phyloP scores from a whole-genome alignment of 2,329 filamentous ascomycete genomes.

The Sporothrix inflata region DNA sequence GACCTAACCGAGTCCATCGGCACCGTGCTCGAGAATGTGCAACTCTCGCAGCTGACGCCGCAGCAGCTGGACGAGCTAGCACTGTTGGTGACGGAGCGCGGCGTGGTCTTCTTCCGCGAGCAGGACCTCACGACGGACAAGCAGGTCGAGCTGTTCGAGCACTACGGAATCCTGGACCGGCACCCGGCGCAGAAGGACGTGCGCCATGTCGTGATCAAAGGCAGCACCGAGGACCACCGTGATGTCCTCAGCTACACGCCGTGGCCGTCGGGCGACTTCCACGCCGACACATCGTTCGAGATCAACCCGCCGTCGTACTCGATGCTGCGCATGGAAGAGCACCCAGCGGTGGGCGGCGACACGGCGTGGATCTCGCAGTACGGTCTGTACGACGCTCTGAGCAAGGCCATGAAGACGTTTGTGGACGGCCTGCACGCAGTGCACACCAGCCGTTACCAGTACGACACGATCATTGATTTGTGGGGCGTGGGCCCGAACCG shows the following conservation, averaged over 20 bases:
- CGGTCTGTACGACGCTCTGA: constrained; percentile 51
- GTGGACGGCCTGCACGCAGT: constrained; percentile 50
- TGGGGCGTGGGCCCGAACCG: constrained; percentile 48
- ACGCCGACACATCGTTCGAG: constrained; percentile 56
- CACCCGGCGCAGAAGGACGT: constrained; percentile 51
- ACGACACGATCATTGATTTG: constrained; percentile 52
- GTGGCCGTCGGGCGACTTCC: constrained; percentile 51
- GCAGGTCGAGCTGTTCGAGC: constrained; percentile 51
- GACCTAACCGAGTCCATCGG: constrained; percentile 52
- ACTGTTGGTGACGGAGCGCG: constrained; percentile 50
- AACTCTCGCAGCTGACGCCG: constrained; percentile 50
- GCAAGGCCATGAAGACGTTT: constrained; percentile 47
- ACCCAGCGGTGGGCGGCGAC: constrained; percentile 51
- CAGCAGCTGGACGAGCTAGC: constrained; percentile 56
- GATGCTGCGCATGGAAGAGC: constrained; percentile 55
- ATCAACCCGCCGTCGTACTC: constrained; percentile 56
- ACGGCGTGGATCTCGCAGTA: constrained; percentile 54
- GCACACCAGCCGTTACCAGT: constrained; percentile 51
- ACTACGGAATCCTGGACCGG: constrained; percentile 53
- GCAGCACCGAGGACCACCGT: constrained; percentile 51
- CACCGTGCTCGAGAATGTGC: constrained; percentile 44
- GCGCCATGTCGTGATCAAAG: constrained; percentile 50
- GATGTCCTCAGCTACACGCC: constrained; percentile 51
- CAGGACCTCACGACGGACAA: constrained; percentile 51
- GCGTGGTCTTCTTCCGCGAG: constrained; percentile 53